Evolutionary conservation across 148 eudicot species (phyloP), one percentile per base, ranked within the genome.

Genomic region (Cornus suecica): DNA sequence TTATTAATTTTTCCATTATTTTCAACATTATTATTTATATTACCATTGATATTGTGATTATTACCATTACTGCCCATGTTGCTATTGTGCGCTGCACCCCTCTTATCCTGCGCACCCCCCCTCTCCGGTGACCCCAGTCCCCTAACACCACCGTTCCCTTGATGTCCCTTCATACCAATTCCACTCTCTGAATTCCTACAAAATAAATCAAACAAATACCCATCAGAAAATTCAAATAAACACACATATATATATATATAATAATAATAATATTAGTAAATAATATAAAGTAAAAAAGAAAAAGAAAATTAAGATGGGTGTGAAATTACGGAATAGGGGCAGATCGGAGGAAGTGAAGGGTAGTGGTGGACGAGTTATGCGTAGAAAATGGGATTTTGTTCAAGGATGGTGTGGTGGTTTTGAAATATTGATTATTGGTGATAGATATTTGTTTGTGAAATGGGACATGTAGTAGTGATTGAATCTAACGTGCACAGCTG

Each of bases 121-220:
- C 89, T 88, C 20, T 92, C 93, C 66, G 94, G 90, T 2, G 97
- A 88, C 9, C 84, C 76, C 64, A 91, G 51, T 64, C 86, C 88
- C 77, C 82, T 80, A 29, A 83, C 83, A 8, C 89, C 83, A 8
- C 89, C 94, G 77, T 86, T 86, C 76, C 79, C 78, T n/a, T 84
- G 37, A 32, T 32, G 86, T 4, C 79, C 90, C 78, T 89, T 94
- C 98, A 94, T 94, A 29, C 83, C 92, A 78, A 84, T 66, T 79
- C 86, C 80, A 72, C 73, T 77, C 56, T 94, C 97, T 29, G 97
- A 81, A 81, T 88, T 91, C 87, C 97, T 91, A 74, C 41, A 67
- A 66, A 3, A 51, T 56, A 9, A 25, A 31, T 23, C 1, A 18
- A 13, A 69, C 29, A 72, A 5, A 73, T 18, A n/a, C n/a, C n/a